phyloP scores from a whole-genome alignment of 495 filamentous ascomycete genomes.

The Aspergillus hancockii region DNA sequence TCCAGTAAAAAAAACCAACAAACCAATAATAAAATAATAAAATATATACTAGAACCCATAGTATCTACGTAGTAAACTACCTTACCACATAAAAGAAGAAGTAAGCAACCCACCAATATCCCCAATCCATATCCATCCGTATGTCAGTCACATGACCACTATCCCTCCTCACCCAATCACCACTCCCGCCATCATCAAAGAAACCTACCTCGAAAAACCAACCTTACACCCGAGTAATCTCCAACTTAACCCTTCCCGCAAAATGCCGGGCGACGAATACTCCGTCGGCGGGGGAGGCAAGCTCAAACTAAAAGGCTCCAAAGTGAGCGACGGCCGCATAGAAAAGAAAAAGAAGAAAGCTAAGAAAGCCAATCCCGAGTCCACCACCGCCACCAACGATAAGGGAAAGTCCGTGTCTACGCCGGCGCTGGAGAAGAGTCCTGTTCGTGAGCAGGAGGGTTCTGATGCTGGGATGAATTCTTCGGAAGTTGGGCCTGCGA shows the following conservation, averaged over 20 bases:
- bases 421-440: not conserved
- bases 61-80: not conserved
- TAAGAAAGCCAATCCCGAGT: conserved; percentile 46
- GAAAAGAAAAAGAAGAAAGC: conserved; percentile 66
- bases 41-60: not conserved
- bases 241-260: not conserved
- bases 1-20: not conserved
- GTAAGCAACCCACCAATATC: not conserved
- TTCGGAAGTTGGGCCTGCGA: conserved; percentile 35
- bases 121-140: not conserved
- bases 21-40: not conserved
- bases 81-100: not conserved
- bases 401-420: not conserved
- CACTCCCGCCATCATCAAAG: not conserved
- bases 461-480: not conserved
- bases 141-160: not conserved
- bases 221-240: not conserved
- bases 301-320: conserved; percentile 78
- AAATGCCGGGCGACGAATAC: conserved; percentile 61
- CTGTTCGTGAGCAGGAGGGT: not conserved
- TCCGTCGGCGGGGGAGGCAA: conserved; percentile 62
- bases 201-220: not conserved
- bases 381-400: not conserved
- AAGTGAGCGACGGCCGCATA: conserved; percentile 52
- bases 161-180: not conserved